Evolutionary conservation across 2,329 filamentous ascomycete genomes (phyloP).

Genomic region (Fusarium pseudograminearum): DNA sequence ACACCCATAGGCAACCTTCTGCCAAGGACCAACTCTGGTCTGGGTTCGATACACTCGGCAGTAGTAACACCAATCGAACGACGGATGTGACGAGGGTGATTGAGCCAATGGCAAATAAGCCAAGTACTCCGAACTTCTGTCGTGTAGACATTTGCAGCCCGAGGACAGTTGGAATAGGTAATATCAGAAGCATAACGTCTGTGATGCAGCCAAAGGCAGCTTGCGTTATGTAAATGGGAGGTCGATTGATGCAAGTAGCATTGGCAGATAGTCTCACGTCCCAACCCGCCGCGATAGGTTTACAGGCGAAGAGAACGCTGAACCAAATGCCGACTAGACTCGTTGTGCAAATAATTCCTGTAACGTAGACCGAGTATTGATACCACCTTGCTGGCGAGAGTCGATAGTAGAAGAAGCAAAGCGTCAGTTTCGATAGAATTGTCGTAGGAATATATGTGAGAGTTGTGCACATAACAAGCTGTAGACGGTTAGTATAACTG

Average conservation of each 20-base stretch:
- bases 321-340: constrained; percentile 14
- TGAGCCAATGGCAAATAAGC: constrained; percentile 10
- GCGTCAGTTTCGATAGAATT: constrained; percentile 10
- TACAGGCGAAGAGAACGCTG: constrained; percentile 19
- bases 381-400: constrained; percentile 19
- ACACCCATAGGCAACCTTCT: constrained; percentile 23
- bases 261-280: constrained; percentile 1
- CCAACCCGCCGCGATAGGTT: constrained; percentile 4
- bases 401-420: constrained; percentile 26
- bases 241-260: constrained; percentile 11
- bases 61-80: constrained; percentile 3
- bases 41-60: constrained; percentile 9
- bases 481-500: neutral
- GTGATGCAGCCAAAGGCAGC: constrained; percentile 20
- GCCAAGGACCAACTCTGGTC: constrained; percentile 20
- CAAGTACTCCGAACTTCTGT: constrained; percentile 8
- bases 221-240: constrained; percentile 17
- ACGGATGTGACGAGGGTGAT: constrained; percentile 15
- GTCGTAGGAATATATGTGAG: constrained; percentile 19
- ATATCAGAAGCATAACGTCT: constrained; percentile 3
- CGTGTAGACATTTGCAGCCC: constrained; percentile 11
- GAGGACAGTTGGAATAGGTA: constrained; percentile 1
- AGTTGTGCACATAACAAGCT: constrained; percentile 18
- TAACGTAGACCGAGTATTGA: constrained; percentile 13
- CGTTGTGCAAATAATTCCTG: neutral